Base-by-base conservation (phyloP, 495 filamentous ascomycete genomes). In the Aspergillus incahuasiensis region DNA sequence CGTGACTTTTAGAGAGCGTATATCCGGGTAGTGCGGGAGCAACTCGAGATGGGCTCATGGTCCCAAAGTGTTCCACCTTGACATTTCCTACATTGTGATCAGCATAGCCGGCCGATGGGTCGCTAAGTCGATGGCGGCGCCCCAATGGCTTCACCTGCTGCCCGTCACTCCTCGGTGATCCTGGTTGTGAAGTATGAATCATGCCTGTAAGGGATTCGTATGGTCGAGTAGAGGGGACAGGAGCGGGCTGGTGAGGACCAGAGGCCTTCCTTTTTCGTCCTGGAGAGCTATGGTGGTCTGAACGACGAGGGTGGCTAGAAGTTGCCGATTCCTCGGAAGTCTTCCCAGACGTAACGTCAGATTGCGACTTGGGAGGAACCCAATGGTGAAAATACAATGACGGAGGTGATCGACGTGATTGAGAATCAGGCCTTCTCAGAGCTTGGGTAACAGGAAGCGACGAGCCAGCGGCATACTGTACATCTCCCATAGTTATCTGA, bases 311-410 rank as follows among this genome's bases (percentile, higher is more conserved):
- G 15, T 58, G 49, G 13, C 53, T 56, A 38, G 67, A 60, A 6
- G 56, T 16, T 7, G 56, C 59, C 9, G 64, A 63, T 4, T 68
- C 70, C 32, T 68, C 66, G 40, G 59, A 66, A 19, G 50, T 58
- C 41, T 68, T 73, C 21, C 58, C 64, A 4, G 68, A 52, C n/a
- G 68, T 56, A 2, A 65, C 63, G 34, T 55, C 63, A 8, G 68
- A 61, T 9, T 64, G 65, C n/a, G 65, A 60, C 48, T 77, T 78
- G 22, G 91, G 91, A 5, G 92, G 92, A 51, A 90, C 85, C 89
- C 89, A 96, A 63, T 95, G 90, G 64, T 95, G 91, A 57, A 95
- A 95, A 65, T 90, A 95, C 47, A 96, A 86, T 13, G 84, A 84
- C 1, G 85, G 79, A 6, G 89, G 85, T 7, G 83, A 79, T 38